These are phyloP conservation scores for Backusella luteola DNA, from an alignment of 192 early-diverging fungal genomes.

Conservation along the genomic window DNA sequence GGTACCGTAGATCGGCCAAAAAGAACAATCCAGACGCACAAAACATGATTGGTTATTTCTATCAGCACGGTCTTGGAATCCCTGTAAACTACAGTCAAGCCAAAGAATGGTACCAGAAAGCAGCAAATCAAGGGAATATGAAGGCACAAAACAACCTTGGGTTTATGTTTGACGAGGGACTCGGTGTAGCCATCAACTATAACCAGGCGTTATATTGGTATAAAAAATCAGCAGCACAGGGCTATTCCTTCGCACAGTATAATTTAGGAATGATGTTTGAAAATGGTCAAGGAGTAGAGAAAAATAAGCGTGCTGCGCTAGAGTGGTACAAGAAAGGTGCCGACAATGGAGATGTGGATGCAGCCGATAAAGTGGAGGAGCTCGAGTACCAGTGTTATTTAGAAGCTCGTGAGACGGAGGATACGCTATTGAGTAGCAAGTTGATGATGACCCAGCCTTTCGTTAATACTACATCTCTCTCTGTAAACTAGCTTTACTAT, in stretches of 20 bases:
- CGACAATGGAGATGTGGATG: background rate
- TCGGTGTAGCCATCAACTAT: slow-evolving; percentile 54
- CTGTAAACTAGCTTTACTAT: background rate
- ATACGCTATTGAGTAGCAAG: background rate
- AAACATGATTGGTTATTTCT: slow-evolving; percentile 48
- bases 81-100: slow-evolving; percentile 45
- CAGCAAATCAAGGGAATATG: slow-evolving; percentile 66
- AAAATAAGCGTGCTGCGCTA: slow-evolving; percentile 45
- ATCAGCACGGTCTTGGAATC: slow-evolving; percentile 56
- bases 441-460: background rate
- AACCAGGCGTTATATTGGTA: slow-evolving; percentile 57
- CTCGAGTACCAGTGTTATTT: background rate
- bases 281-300: slow-evolving; percentile 52
- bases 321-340: slow-evolving; percentile 46
- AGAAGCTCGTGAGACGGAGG: background rate
- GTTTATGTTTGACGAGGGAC: slow-evolving; percentile 75
- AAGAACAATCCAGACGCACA: slow-evolving; percentile 50
- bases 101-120: slow-evolving; percentile 57
- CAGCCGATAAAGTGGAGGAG: background rate
- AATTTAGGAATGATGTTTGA: slow-evolving; percentile 78
- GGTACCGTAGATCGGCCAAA: slow-evolving; percentile 50
- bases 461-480: background rate
- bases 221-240: slow-evolving; percentile 43
- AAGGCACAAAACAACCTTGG: slow-evolving; percentile 78
- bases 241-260: slow-evolving; percentile 55